A percentile compares a stretch with the other conserved stretches of the same genome.
These are phyloP conservation scores for Wickerhamiella brachini DNA, from an alignment of 805 yeast species.

Conservation along the genomic window DNA sequence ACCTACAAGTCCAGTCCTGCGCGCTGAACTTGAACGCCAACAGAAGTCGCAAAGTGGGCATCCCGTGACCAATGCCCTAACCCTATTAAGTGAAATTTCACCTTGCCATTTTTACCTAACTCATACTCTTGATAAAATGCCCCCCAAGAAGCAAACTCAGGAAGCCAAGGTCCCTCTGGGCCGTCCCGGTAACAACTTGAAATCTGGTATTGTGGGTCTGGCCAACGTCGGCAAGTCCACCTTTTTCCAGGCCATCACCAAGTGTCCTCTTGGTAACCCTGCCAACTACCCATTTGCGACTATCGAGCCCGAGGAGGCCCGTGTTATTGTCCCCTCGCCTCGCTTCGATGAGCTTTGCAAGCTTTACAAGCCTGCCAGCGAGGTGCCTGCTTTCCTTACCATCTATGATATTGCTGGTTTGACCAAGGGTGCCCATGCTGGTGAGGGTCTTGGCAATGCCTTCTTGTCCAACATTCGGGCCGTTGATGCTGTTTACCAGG, in stretches of 20 bases:
- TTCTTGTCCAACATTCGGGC: constrained; percentile 93
- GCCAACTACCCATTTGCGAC: constrained; percentile 98
- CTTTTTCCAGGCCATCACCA: constrained; percentile 92
- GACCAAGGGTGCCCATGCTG: constrained; percentile 91
- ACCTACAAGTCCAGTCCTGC: too few relatives aligned
- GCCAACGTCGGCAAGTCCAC: constrained; percentile 85
- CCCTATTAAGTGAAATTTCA: not conserved
- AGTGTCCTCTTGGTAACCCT: constrained; percentile 86
- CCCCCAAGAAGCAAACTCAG: constrained; percentile 58
- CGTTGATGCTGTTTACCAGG: constrained; percentile 95
- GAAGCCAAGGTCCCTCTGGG: constrained; percentile 69
- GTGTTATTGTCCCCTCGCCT: constrained; percentile 84
- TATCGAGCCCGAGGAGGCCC: constrained; percentile 95
- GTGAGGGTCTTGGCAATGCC: constrained; percentile 97
- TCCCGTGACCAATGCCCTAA: not conserved
- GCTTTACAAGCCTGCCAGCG: constrained; percentile 65
- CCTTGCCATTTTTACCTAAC: not conserved
- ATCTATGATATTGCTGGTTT: constrained; percentile 96
- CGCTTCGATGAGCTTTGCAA: constrained; percentile 67
- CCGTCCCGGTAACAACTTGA: constrained; percentile 64
- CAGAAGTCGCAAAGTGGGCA: too few relatives aligned
- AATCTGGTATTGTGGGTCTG: constrained; percentile 85
- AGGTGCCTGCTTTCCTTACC: constrained; percentile 85
- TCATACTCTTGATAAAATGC: constrained; percentile 30
- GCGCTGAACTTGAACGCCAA: too few relatives aligned